Percentiles rank a stretch among this genome's conserved stretches.
Evolutionary conservation across 1,139 yeast genomes (phyloP).

Genomic region (Geotrichum reessii): DNA sequence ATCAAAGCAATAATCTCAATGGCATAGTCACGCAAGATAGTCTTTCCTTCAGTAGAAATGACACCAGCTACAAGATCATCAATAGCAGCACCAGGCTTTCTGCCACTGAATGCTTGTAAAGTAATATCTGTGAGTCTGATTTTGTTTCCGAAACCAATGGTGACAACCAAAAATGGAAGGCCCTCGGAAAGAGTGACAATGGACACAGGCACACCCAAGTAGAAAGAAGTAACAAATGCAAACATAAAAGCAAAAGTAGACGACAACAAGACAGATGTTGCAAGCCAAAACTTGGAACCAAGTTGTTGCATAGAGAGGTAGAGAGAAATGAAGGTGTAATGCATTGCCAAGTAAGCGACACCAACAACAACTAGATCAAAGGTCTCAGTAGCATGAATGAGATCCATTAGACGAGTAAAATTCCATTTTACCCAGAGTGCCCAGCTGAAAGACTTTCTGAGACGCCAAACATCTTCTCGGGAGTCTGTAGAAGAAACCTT

Average conservation of each 20-base stretch:
- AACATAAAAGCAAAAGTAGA: conserved; percentile 82
- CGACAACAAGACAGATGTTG: conserved; percentile 71
- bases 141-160: conserved; percentile 89
- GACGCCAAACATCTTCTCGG: conserved; percentile 62
- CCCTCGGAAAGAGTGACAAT: conserved; percentile 82
- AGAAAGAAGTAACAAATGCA: conserved; percentile 62
- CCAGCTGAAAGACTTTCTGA: conserved; percentile 59
- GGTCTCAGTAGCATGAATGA: conserved; percentile 73
- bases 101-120: conserved; percentile 31
- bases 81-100: conserved; percentile 25
- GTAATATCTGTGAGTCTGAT: conserved; percentile 67
- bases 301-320: conserved; percentile 72
- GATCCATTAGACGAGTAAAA: conserved; percentile 44
- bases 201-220: conserved; percentile 49
- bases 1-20: conserved; percentile 70
- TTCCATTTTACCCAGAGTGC: conserved; percentile 52
- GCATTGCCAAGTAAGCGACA: conserved; percentile 83
- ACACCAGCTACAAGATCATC: conserved; percentile 47
- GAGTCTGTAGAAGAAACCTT: conserved; percentile 37
- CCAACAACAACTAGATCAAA: conserved; percentile 79
- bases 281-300: conserved; percentile 89
- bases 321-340: conserved; percentile 73
- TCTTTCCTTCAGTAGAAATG: conserved; percentile 60
- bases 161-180: conserved; percentile 85
- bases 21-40: conserved; percentile 72